Evolutionary conservation across 306 rosid species (phyloP), one percentile per base, ranked within the genome.

Genomic region (Luffa acutangula): DNA sequence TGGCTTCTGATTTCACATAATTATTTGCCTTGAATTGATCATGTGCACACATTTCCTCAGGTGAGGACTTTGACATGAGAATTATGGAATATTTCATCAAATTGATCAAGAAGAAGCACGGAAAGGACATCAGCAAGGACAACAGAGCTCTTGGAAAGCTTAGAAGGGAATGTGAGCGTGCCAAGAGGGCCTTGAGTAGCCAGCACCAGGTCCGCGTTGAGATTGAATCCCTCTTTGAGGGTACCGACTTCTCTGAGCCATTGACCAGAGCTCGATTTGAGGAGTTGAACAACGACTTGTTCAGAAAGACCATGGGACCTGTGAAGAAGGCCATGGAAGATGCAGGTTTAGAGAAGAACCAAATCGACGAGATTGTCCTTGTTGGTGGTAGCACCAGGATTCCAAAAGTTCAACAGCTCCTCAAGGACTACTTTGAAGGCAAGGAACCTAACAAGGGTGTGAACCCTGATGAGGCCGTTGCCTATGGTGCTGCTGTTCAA

Each of bases 361-460:
- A 94, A 79, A 94, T 94, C 20, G 97, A 92, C 25, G 98, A 94
- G 83, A 92, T 94, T 75, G 98, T 94, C 51, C 97, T 94, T 83
- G 97, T 94, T 74, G 97, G 98, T 84, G 97, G 98, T 85, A 94
- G 97, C 82, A 94, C 97, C 62, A 94, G 97, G 85, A 94, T 94
- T 86, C 97, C 97, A 10, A 94, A 94, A 89, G 97, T 94, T 11
- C 95, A 91, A 82, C 98, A 92, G 83, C 97, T 94, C 63, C 90
- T 94, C 42, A 92, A 91, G 88, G 98, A 91, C 51, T 94, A 91
- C 89, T 94, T 94, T 2, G 97, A 94, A 7, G 98, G 98, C 52
- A 94, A 94, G 82, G 98, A 94, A 80, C 98, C 98, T 69, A 94
- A 92, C 93, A 94, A 94, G 91, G 98, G 97, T 85, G 98, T 94